Evolutionary conservation across 192 early-diverging fungal species (phyloP).

Genomic region (Coemansia sp.): DNA sequence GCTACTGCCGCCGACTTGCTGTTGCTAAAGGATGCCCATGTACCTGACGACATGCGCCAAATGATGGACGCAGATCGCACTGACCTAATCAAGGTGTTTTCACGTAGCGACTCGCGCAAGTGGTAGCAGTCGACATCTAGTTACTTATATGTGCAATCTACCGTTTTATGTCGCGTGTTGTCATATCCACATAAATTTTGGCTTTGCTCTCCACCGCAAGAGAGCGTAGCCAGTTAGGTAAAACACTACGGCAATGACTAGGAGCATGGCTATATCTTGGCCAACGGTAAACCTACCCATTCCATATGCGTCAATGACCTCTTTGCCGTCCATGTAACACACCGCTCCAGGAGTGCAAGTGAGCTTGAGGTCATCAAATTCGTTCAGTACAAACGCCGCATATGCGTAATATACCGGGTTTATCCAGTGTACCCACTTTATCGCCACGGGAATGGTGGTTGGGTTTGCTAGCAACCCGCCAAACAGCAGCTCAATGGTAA

Average conservation of each 20-base stretch:
- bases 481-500: conserved; percentile 52
- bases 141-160: not conserved
- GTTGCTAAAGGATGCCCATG: conserved; percentile 13
- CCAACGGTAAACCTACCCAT: conserved; percentile 43
- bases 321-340: conserved; percentile 42
- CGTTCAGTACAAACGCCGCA: conserved; percentile 51
- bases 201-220: conserved; percentile 56
- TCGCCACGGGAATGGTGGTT: conserved; percentile 39
- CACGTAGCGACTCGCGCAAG: conserved; percentile 29
- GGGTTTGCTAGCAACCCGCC: conserved; percentile 55
- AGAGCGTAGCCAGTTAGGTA: conserved; percentile 36
- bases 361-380: conserved; percentile 44
- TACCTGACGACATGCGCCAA: conserved; percentile 1
- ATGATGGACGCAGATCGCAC: conserved; percentile 21
- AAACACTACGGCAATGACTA: conserved; percentile 29
- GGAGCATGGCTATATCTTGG: conserved; percentile 26
- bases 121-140: conserved; percentile 18
- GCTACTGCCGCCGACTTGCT: conserved; percentile 37
- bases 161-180: not conserved
- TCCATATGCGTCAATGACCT: conserved; percentile 39
- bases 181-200: conserved; percentile 18
- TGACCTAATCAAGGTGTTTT: conserved; percentile 42
- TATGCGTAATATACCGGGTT: conserved; percentile 52
- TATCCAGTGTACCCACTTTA: conserved; percentile 57
- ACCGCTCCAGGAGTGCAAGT: conserved; percentile 20